A percentile compares a stretch with the other conserved stretches of the same genome.
These are phyloP conservation scores for Pulveroboletus sp. DNA, from an alignment of 768 basidiomycete species.

Conservation along the genomic window DNA sequence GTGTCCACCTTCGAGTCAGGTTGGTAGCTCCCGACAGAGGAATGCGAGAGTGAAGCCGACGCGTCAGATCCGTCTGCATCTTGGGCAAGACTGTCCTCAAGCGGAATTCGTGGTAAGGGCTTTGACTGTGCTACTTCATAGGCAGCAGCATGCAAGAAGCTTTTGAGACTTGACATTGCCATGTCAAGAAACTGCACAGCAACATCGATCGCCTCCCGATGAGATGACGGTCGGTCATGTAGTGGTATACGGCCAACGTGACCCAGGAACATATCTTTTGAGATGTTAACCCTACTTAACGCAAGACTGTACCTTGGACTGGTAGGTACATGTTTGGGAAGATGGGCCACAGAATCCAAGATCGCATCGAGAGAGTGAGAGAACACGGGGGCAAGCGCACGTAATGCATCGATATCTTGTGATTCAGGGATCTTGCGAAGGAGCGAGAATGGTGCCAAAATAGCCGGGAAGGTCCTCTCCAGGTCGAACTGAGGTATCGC, in stretches of 20 bases:
- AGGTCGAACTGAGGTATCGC: slow-evolving; percentile 24
- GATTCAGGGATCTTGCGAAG: slow-evolving; percentile 24
- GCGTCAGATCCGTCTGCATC: slow-evolving; percentile 1
- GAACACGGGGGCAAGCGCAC: slow-evolving; percentile 26
- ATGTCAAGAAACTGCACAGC: slow-evolving; percentile 29
- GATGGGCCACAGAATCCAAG: slow-evolving; percentile 21
- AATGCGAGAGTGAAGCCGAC: neutral
- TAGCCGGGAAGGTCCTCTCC: slow-evolving; percentile 34
- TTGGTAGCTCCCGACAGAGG: slow-evolving; percentile 4
- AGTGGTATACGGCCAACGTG: slow-evolving; percentile 14
- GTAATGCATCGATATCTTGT: slow-evolving; percentile 25
- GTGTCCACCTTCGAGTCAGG: neutral
- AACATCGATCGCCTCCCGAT: slow-evolving; percentile 10
- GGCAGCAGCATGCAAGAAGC: slow-evolving; percentile 29
- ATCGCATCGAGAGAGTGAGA: slow-evolving; percentile 23
- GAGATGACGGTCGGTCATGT: slow-evolving; percentile 1
- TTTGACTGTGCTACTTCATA: slow-evolving; percentile 25
- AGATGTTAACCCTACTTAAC: slow-evolving; percentile 17
- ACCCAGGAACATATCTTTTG: slow-evolving; percentile 19
- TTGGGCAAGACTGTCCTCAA: neutral
- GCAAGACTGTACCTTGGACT: slow-evolving; percentile 21
- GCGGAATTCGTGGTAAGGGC: slow-evolving; percentile 24
- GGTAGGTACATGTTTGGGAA: slow-evolving; percentile 20
- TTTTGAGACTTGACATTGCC: slow-evolving; percentile 29
- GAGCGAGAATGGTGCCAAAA: slow-evolving; percentile 26